A percentile compares a stretch with the other conserved stretches of the same genome.
phyloP scores from a whole-genome alignment of 148 eudicot genomes.

The Pharnaceum exiguum region DNA sequence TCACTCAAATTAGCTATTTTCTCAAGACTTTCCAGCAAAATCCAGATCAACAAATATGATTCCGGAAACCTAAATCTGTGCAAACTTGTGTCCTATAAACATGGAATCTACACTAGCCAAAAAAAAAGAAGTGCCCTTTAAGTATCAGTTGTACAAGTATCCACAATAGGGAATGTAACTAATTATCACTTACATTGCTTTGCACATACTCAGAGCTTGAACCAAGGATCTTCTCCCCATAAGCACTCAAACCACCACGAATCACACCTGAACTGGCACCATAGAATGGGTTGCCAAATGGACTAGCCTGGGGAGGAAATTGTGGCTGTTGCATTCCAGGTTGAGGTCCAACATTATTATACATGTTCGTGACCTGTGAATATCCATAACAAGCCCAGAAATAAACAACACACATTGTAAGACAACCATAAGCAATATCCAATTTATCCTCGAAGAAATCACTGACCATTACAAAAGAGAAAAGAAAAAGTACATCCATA shows the following conservation, averaged over 20 bases:
- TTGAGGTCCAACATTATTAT: constrained; percentile 68
- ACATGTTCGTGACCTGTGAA: constrained; percentile 49
- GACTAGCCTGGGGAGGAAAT: constrained; percentile 50
- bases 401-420: not conserved
- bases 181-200: constrained; percentile 77
- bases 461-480: too few species aligned
- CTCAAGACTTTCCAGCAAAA: too few species aligned
- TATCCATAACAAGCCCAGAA: not conserved
- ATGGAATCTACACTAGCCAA: too few species aligned
- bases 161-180: not conserved
- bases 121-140: too few species aligned
- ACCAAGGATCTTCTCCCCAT: constrained; percentile 86
- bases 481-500: too few species aligned
- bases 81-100: too few species aligned
- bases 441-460: too few species aligned
- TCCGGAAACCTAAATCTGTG: too few species aligned
- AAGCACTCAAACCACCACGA: constrained; percentile 84
- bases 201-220: constrained; percentile 96
- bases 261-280: constrained; percentile 82
- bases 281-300: constrained; percentile 71
- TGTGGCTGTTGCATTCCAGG: constrained; percentile 51
- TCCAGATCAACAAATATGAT: too few species aligned
- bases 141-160: not conserved
- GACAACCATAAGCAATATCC: too few species aligned
- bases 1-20: too few species aligned